Base-by-base conservation (phyloP, 2,329 filamentous ascomycete genomes). In the Albophoma yamanashiensis region DNA sequence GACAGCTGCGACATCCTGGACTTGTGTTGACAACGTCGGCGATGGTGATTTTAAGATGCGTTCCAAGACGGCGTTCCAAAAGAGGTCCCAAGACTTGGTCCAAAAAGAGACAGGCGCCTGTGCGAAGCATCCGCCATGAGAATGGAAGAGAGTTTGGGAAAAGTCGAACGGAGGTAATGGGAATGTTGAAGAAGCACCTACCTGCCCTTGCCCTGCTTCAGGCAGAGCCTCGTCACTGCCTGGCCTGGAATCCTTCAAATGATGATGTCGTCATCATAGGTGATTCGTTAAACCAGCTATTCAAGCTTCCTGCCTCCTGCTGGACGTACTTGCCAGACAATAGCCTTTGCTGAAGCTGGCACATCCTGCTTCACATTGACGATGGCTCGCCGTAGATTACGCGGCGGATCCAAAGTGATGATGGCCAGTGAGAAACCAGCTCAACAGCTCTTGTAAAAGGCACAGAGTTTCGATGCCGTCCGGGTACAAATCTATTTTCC, bases 31-130 rank as follows among this genome's bases (percentile, higher is more conserved):
- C 27, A 36, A 38, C n/a, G 6, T 42, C 34, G 36, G 55, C 17
- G 55, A 57, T 43, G 43, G 47, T 52, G 36, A 8, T 47, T 45
- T 56, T 64, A 68, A 64, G 57, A 66, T 69, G 63, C 59, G 60
- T 64, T 60, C 64, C 67, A 69, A 70, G 64, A 69, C 56, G 62
- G 60, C 59, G 63, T 59, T 64, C 63, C 64, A 66, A 66, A 66
- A 65, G 58, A 40, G 62, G 61, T 58, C 60, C 59, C 63, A 62
- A 67, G 68, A 66, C 64, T 42, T 59, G 57, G 58, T 57, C 56
- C 58, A 63, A 66, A 64, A 60, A 34, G 36, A 25, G 20, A 43
- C 56, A 34, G 25, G 25, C 34, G 34, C 45, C 22, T 42, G 15
- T 17, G 25, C 31, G 12, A 27, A 45, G 56, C 20, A 27, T 57